These are phyloP conservation scores for Peltaster fructicola DNA, from an alignment of 2,329 filamentous ascomycete genomes.

Conservation along the genomic window DNA sequence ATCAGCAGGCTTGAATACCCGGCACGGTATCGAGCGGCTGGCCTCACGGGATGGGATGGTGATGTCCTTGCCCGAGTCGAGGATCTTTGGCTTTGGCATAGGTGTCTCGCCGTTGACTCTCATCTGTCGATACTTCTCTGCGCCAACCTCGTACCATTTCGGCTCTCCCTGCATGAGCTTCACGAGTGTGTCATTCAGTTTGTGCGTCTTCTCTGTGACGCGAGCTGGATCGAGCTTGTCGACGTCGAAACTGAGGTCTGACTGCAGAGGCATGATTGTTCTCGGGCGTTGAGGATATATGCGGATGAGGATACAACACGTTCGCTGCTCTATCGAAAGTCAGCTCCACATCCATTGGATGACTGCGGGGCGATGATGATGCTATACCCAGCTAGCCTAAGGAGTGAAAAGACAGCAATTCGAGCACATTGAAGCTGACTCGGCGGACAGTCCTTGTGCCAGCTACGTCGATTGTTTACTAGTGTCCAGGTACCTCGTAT, in stretches of 20 bases:
- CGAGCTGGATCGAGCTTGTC: conserved; percentile 27
- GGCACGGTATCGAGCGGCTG: conserved; percentile 33
- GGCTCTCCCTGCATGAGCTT: conserved; percentile 26
- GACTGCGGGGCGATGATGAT: too few species aligned
- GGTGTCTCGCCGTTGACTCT: conserved; percentile 35
- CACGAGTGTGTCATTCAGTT: conserved; percentile 28
- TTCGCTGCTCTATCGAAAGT: too few species aligned
- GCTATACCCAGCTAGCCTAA: too few species aligned
- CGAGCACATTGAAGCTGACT: too few species aligned
- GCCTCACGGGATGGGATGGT: conserved; percentile 34
- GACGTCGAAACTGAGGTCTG: conserved; percentile 24
- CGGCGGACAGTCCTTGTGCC: too few species aligned
- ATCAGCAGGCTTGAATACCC: conserved; percentile 33
- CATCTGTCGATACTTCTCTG: conserved; percentile 36
- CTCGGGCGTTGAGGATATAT: too few species aligned
- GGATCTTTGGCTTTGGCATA: conserved; percentile 28
- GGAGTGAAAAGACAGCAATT: too few species aligned
- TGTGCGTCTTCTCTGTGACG: conserved; percentile 23
- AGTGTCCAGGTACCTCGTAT: conserved; percentile 25
- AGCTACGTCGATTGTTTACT: too few species aligned
- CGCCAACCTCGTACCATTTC: conserved; percentile 38
- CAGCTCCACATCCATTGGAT: too few species aligned
- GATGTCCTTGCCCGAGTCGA: conserved; percentile 30
- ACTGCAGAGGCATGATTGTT: conserved; percentile 17
- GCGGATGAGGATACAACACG: too few species aligned